A percentile compares a stretch with the other conserved stretches of the same genome.
Evolutionary conservation across 2,329 filamentous ascomycete species (phyloP).

Genomic region (Fusarium tupiense): DNA sequence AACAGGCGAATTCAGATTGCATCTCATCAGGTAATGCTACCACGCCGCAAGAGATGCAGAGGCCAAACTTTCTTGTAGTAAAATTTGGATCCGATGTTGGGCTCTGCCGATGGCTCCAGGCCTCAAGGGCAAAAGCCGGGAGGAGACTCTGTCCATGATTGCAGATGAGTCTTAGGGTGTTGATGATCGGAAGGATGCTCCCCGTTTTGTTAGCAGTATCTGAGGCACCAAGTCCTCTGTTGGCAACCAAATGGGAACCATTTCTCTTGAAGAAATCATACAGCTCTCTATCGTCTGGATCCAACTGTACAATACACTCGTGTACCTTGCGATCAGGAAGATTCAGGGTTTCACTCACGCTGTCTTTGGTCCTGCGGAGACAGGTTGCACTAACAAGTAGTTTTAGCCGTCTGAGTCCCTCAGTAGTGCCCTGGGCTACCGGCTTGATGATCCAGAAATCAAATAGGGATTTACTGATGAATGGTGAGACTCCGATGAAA

Average conservation of each 20-base stretch:
- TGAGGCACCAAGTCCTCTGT: not conserved
- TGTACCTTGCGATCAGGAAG: not conserved
- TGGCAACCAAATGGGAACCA: not conserved
- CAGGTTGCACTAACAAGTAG: not conserved
- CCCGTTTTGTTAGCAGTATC: not conserved
- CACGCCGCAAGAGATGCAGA: not conserved
- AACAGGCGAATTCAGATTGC: not conserved
- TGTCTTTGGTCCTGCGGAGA: not conserved
- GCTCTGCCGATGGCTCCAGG: fast-evolving
- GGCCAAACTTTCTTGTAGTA: fast-evolving
- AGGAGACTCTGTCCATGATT: not conserved
- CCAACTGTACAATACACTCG: not conserved
- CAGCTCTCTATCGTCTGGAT: not conserved
- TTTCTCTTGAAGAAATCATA: not conserved
- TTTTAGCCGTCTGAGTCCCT: not conserved
- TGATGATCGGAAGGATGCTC: not conserved
- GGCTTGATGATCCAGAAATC: not conserved
- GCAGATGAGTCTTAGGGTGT: not conserved
- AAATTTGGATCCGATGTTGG: fast-evolving
- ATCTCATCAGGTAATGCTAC: not conserved
- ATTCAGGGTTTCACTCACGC: not conserved
- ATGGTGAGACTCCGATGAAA: not conserved
- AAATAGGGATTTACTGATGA: not conserved
- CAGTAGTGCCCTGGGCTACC: fast-evolving
- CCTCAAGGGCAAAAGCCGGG: fast-evolving